Evolutionary conservation across 2,329 filamentous ascomycete species (phyloP), one percentile per base, ranked within the genome.

Genomic region (Metarhizium humberi): DNA sequence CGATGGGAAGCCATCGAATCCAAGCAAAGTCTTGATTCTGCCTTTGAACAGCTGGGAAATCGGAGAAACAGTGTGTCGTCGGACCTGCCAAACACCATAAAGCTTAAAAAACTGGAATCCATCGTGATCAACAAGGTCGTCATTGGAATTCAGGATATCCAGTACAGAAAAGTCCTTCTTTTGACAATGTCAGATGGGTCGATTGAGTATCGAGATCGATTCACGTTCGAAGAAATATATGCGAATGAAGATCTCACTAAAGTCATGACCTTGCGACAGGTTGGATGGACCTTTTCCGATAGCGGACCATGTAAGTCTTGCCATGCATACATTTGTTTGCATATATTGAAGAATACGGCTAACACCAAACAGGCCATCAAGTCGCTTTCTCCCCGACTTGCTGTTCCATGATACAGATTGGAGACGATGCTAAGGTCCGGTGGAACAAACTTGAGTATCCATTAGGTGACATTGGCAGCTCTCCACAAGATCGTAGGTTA

Each of bases 1-100:
- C 81, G 87, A 58, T 97, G 92, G 92, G 86, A 94, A 61, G 73
- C 95, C 14, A 68, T 92, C 10, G 83, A 88, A 36, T 78, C 82
- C 50, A 72, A 79, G n/a, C 82, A 86, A 59, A 77, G 73, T 10
- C 73, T 95, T 7, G 88, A 94, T 65, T 73, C 85, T 2, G 87
- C 86, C 13, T 92, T 95, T 66, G 87, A 90, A 60, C 86, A 92
- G 62, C 76, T 94, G 30, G 82, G 84, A 7, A 68, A 68, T 47
- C 82, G 86, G 61, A 83, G 82, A 63, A 83, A 81, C 64, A 81
- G 77, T 50, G 56, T 70, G 52, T 64, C 69, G 13, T 63, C 65
- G 11, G 70, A 73, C 36, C 59, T 66, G 10, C 60, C 71, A 59
- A 57, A 58, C 14, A 61, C 62, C 25, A 71, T 66, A 20, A 68